Percentiles rank a stretch among this genome's conserved stretches.
Conservation (phyloP, 371 early-diverging fungal genomes). For the Umbelopsis sp. region DNA sequence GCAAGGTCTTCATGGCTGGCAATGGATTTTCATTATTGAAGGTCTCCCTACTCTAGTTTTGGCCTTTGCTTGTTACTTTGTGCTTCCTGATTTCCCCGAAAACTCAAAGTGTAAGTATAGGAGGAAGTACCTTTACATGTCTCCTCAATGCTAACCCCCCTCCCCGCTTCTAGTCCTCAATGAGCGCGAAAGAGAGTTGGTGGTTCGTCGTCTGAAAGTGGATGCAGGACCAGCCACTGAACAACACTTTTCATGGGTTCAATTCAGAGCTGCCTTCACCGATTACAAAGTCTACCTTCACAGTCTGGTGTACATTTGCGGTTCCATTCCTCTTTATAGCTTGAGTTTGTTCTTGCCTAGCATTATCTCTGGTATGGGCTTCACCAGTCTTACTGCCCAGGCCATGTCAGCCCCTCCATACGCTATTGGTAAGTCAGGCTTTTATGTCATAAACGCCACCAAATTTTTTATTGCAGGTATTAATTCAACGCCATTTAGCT, state of each 20-base stretch:
- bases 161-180: constrained; percentile 43
- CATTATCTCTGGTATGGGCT: constrained; percentile 72
- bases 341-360: constrained; percentile 72
- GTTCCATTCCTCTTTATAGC: constrained; percentile 67
- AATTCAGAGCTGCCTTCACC: constrained; percentile 53
- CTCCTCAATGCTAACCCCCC: too few relatives aligned
- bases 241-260: constrained; percentile 60
- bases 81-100: constrained; percentile 75
- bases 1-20: constrained; percentile 56
- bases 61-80: constrained; percentile 59
- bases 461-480: too few relatives aligned
- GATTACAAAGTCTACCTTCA: constrained; percentile 66
- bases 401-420: constrained; percentile 57
- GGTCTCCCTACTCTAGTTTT: constrained; percentile 70
- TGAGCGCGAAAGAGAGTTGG: constrained; percentile 56
- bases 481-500: constrained; percentile 30
- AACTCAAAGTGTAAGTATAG: constrained; percentile 54
- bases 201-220: constrained; percentile 53
- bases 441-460: too few relatives aligned
- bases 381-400: constrained; percentile 49
- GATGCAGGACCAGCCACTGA: constrained; percentile 68
- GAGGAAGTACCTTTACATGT: constrained; percentile 16
- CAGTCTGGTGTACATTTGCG: constrained; percentile 62
- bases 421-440: constrained; percentile 31
- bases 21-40: constrained; percentile 78